Base-by-base conservation (phyloP, 2,329 filamentous ascomycete species). In the Davidsoniella neocaledoniae region DNA sequence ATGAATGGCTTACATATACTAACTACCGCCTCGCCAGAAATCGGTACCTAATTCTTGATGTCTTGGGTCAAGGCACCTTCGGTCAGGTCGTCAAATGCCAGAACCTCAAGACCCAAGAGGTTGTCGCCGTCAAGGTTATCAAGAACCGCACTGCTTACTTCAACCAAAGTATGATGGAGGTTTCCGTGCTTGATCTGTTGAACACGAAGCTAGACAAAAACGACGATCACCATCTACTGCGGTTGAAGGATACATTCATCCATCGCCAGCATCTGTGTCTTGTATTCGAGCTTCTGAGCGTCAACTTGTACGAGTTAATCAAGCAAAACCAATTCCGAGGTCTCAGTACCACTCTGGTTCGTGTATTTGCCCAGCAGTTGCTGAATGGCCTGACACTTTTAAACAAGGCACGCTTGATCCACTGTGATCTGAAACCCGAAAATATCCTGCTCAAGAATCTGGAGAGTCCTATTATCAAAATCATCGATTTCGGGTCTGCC, bases 161-260 rank as follows among this genome's bases (percentile, higher is more conserved):
- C 70, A 98, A 98, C 62, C 91, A 98, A 66, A 96, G 91, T 65
- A 98, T 98, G 91, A 98, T 98, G 91, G 91, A 98, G 63, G 91
- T 98, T 29, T 98, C 91, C 1, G 91, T 98, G 21, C 72, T 98
- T 52, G 91, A 98, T 65, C 63, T 98, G 72, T 76, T 98, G 60
- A 98, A 98, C 64, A 94, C 87, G 56, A 94, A 95, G 63, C 87
- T 96, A 61, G 91, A 98, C 70, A 98, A 96, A 69, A 96, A 96
- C 60, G 91, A 98, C 60, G 91, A 98, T 59, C 91, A 98, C 60
- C 91, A 98, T 64, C 74, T 98, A 23, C 71, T 98, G 50, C 81
- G 91, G 53, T 72, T 98, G 42, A 95, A 95, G 63, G 91, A 98
- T 60, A 98, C 91, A 0, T 98, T 98, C 62, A 98, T 98, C 54